Evolutionary conservation across 2,329 filamentous ascomycete species (phyloP).

Genomic region (Colletotrichum sp.): DNA sequence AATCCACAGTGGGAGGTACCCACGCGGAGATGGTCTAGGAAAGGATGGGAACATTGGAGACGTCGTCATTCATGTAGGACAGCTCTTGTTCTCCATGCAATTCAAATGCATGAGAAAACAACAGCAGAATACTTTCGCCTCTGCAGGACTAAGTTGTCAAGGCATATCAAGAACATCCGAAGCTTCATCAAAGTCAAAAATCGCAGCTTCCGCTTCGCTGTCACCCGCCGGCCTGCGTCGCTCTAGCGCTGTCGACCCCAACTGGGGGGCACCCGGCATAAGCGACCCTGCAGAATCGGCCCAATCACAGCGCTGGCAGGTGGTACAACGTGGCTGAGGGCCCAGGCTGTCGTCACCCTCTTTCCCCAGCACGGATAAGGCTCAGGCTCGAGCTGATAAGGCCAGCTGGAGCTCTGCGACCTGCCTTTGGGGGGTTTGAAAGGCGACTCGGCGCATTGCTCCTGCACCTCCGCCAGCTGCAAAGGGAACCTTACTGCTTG

Average conservation of each 20-base stretch:
- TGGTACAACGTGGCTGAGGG: slow-evolving; percentile 10
- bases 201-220: not conserved
- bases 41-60: not conserved
- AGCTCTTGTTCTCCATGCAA: not conserved
- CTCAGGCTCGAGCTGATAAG: slow-evolving; percentile 18
- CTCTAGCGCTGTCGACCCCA: not conserved
- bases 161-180: not conserved
- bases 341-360: slow-evolving; percentile 17
- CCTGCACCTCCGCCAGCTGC: not conserved
- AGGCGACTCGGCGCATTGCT: slow-evolving; percentile 1
- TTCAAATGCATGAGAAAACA: not conserved
- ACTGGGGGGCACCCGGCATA: not conserved
- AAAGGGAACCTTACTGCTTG: not conserved
- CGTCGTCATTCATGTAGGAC: not conserved
- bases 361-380: slow-evolving; percentile 20
- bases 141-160: not conserved
- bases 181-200: not conserved
- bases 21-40: not conserved
- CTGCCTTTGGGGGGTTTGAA: not conserved
- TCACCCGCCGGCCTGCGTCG: not conserved
- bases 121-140: not conserved
- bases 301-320: not conserved
- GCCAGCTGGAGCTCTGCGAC: slow-evolving; percentile 13
- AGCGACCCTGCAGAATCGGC: not conserved
- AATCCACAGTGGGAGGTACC: not conserved